phyloP scores from a whole-genome alignment of 345 rosid genomes.

The Dipteronia sinensis region DNA sequence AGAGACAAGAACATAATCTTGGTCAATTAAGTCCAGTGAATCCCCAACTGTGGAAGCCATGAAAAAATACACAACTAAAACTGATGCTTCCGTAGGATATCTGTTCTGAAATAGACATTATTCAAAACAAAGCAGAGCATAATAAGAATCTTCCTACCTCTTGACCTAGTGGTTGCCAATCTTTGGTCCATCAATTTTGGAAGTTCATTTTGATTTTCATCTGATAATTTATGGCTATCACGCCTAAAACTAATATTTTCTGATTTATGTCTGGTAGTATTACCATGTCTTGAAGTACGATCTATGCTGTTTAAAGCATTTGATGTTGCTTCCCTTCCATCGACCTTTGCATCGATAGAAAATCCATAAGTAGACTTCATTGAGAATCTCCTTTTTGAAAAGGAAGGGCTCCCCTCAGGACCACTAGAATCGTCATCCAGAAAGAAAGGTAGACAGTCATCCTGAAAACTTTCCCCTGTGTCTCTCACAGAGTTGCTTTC shows the following conservation, averaged over 20 bases:
- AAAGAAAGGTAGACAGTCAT: conserved; percentile 83
- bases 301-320: conserved; percentile 41
- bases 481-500: conserved; percentile 55
- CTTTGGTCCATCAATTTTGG: conserved; percentile 48
- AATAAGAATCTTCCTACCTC: conserved; percentile 54
- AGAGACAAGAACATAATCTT: conserved; percentile 86
- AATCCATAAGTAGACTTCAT: conserved; percentile 55
- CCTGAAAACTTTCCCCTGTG: conserved; percentile 65
- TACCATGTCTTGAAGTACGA: conserved; percentile 42
- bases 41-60: conserved; percentile 52
- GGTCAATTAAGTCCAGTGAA: conserved; percentile 81
- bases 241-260: conserved; percentile 46
- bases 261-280: conserved; percentile 32
- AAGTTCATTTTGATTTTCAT: conserved; percentile 46
- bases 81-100: conserved; percentile 6
- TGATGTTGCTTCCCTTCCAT: conserved; percentile 46
- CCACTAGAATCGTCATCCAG: conserved; percentile 83
- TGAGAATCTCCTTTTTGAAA: conserved; percentile 45
- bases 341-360: conserved; percentile 45
- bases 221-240: conserved; percentile 38
- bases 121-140: conserved; percentile 16
- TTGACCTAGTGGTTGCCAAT: conserved; percentile 33
- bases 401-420: conserved; percentile 76
- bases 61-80: conserved; percentile 17
- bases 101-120: conserved; percentile 1